Conservation (phyloP, 23 red algal species). For the Agarophyton chilense region DNA sequence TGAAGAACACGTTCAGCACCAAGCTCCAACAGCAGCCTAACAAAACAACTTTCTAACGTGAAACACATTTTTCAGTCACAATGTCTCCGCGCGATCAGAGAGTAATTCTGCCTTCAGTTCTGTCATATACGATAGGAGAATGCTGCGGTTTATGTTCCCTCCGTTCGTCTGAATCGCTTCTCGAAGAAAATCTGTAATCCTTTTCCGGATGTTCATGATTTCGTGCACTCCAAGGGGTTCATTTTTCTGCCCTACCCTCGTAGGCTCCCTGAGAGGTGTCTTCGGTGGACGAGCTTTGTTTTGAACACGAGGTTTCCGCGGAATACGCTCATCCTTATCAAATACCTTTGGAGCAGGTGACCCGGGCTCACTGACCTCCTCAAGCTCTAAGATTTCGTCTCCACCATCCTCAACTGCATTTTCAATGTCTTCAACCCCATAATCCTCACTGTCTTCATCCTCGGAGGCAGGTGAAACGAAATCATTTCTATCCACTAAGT, state of each 20-base stretch:
- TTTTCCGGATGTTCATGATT: conserved; percentile 42
- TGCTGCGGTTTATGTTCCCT: conserved; percentile 35
- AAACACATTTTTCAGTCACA: background rate
- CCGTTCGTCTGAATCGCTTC: conserved; percentile 61
- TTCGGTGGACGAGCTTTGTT: background rate
- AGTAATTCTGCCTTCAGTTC: conserved; percentile 59
- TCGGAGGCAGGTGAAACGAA: conserved; percentile 30
- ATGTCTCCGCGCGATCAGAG: background rate
- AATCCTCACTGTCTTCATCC: conserved; percentile 25
- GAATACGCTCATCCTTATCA: conserved; percentile 38
- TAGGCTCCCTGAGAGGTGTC: background rate
- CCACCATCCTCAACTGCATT: conserved; percentile 18
- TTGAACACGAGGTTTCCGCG: conserved; percentile 4
- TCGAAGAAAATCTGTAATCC: conserved; percentile 46
- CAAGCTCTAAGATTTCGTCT: background rate
- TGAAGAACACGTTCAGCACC: too few species aligned
- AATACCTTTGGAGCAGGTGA: background rate
- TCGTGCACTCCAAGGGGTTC: conserved; percentile 20
- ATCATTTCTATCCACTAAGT: conserved; percentile 47
- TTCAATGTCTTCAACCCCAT: conserved; percentile 9
- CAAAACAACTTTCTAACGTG: too few species aligned
- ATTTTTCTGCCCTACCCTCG: background rate
- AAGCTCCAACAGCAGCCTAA: too few species aligned
- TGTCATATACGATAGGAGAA: conserved; percentile 19
- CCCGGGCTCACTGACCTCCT: background rate